Evolutionary conservation across 83 land plant genomes (phyloP).

Genomic region (Picea abies): DNA sequence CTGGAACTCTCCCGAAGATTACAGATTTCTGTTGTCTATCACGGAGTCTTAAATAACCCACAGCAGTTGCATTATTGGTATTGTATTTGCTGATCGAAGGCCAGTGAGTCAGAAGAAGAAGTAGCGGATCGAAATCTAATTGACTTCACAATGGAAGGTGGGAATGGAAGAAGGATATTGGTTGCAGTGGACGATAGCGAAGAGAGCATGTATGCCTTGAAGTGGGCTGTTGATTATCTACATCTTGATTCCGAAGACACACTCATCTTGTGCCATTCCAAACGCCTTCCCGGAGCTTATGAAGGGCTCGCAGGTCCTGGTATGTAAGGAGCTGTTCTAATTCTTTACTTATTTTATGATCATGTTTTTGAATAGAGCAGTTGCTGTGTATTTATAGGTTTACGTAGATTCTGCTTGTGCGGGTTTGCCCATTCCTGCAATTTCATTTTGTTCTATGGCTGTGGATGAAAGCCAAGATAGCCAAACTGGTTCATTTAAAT

Average conservation of each 20-base stretch:
- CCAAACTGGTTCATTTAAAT: too few species aligned
- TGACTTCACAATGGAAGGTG: neutral
- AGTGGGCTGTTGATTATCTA: conserved; percentile 32
- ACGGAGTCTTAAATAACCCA: neutral
- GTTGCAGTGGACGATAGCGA: conserved; percentile 46
- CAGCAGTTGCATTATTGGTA: neutral
- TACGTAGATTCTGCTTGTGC: neutral
- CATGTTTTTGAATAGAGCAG: neutral
- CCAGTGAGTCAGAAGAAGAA: neutral
- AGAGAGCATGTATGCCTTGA: conserved; percentile 29
- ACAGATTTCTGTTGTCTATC: neutral
- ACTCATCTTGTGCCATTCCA: neutral
- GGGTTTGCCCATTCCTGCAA: neutral
- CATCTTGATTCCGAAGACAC: neutral
- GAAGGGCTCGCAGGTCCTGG: conserved; percentile 5
- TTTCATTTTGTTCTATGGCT: neutral
- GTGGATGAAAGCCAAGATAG: neutral
- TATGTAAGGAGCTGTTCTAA: neutral
- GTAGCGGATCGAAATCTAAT: too few species aligned
- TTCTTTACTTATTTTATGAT: neutral
- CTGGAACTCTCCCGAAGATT: neutral
- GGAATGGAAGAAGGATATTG: conserved; percentile 16
- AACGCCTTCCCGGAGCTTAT: neutral
- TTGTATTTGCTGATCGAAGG: neutral
- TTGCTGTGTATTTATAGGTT: neutral